Percentiles rank a stretch among this genome's conserved stretches.
phyloP scores from a whole-genome alignment of 2,329 filamentous ascomycete species.

The Xylaria sp. region DNA sequence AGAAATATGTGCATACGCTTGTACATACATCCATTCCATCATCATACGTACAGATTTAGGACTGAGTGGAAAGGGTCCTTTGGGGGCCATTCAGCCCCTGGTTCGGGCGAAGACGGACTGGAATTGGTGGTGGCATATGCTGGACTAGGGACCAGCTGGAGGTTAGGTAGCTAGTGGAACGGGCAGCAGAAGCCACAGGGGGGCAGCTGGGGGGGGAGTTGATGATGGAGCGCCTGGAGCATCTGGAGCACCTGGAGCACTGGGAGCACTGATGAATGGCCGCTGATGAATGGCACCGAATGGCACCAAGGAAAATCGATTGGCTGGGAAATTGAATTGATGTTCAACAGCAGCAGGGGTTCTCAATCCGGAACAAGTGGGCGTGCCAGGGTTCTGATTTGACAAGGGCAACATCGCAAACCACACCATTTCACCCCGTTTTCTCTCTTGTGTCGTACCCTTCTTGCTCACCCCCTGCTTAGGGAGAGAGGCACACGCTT shows the following conservation, averaged over 20 bases:
- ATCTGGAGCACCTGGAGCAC: too few species aligned
- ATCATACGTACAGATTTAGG: too few species aligned
- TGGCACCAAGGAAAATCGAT: constrained; percentile 7
- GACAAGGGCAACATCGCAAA: constrained; percentile 4
- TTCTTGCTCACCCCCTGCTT: constrained; percentile 21
- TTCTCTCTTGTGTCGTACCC: constrained; percentile 23
- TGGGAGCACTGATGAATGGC: constrained; percentile 4
- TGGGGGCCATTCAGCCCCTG: neutral
- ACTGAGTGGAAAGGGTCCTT: neutral
- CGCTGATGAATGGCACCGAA: too few species aligned
- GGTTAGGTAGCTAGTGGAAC: constrained; percentile 6
- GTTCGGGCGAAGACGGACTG: constrained; percentile 9
- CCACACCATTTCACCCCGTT: constrained; percentile 5
- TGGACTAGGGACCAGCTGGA: too few species aligned
- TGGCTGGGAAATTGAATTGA: constrained; percentile 15
- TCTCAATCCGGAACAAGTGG: constrained; percentile 1
- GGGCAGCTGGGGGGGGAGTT: too few species aligned
- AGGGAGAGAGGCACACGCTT: constrained; percentile 19
- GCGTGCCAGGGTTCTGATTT: constrained; percentile 2
- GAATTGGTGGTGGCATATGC: constrained; percentile 9
- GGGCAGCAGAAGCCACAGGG: constrained; percentile 2
- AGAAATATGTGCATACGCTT: too few species aligned
- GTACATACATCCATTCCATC: too few species aligned
- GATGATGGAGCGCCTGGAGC: too few species aligned
- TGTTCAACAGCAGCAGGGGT: constrained; percentile 16